These are phyloP conservation scores for Clonostachys sp. DNA, from an alignment of 2,329 filamentous ascomycete species.

Conservation along the genomic window DNA sequence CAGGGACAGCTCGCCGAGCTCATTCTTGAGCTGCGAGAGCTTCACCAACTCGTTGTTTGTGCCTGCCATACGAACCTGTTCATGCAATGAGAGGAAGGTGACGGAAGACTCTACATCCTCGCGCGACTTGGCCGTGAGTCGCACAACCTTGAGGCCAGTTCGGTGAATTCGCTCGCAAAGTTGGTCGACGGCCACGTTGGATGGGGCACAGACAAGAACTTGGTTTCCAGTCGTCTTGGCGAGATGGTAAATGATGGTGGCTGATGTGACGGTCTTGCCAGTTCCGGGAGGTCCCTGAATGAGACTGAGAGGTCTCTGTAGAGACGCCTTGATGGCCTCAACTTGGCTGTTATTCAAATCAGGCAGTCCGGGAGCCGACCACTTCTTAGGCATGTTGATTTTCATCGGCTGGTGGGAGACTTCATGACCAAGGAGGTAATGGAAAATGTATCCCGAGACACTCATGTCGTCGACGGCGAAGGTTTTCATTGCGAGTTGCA, in stretches of 20 bases:
- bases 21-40: slow-evolving; percentile 86
- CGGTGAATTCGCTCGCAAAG: slow-evolving; percentile 94
- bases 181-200: slow-evolving; percentile 97
- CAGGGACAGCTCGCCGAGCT: slow-evolving; percentile 85
- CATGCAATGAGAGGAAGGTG: slow-evolving; percentile 88
- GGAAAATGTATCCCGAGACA: slow-evolving; percentile 97
- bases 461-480: slow-evolving; percentile 98
- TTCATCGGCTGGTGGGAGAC: slow-evolving; percentile 94
- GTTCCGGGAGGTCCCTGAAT: slow-evolving; percentile 97
- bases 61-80: slow-evolving; percentile 97
- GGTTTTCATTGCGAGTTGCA: slow-evolving; percentile 99
- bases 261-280: slow-evolving; percentile 97
- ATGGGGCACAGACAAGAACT: slow-evolving; percentile 93
- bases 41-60: slow-evolving; percentile 92
- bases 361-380: slow-evolving; percentile 88
- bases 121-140: slow-evolving; percentile 96
- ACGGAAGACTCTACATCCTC: slow-evolving; percentile 99
- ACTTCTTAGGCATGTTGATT: slow-evolving; percentile 92
- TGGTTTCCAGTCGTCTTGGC: slow-evolving; percentile 93
- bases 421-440: slow-evolving; percentile 91
- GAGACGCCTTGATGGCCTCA: slow-evolving; percentile 89
- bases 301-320: slow-evolving; percentile 88
- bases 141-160: slow-evolving; percentile 93
- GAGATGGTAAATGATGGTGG: slow-evolving; percentile 96
- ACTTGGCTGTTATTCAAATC: slow-evolving; percentile 96